These are phyloP conservation scores for Lactifluus rugatus DNA, from an alignment of 768 basidiomycete genomes.

Conservation along the genomic window DNA sequence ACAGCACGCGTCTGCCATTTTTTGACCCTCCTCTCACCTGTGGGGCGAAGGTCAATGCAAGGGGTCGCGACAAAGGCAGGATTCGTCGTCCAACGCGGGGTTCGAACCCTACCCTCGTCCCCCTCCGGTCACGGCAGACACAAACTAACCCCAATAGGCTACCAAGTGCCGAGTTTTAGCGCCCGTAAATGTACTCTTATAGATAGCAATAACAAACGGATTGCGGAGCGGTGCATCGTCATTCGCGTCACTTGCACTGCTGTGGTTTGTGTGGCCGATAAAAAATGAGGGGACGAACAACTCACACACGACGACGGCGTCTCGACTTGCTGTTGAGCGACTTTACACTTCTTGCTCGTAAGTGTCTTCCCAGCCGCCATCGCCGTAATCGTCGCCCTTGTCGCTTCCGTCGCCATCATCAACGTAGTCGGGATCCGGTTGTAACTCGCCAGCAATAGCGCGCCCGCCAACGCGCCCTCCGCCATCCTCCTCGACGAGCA, in stretches of 20 bases:
- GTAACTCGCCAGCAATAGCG: constrained; percentile 8
- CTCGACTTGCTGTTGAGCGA: not conserved
- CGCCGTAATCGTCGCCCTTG: constrained; percentile 31
- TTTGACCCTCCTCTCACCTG: not conserved
- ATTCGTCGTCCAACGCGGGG: constrained; percentile 21
- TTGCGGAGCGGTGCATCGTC: too few relatives aligned
- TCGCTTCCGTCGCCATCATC: constrained; percentile 29
- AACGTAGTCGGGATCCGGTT: constrained; percentile 23
- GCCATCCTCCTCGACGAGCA: constrained; percentile 34
- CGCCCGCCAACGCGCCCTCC: constrained; percentile 27
- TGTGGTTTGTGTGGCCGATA: not conserved
- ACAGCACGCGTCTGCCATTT: not conserved
- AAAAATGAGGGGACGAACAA: not conserved
- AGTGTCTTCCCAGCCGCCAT: constrained; percentile 33
- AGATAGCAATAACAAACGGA: not conserved
- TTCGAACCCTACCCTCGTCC: constrained; percentile 36
- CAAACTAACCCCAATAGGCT: constrained; percentile 8
- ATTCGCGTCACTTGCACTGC: not conserved
- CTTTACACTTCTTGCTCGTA: constrained; percentile 64
- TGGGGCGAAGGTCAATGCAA: too few relatives aligned
- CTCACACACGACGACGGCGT: not conserved
- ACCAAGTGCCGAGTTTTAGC: not conserved
- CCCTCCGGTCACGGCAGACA: constrained; percentile 19
- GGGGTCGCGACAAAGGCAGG: not conserved
- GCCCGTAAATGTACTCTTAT: not conserved